Evolutionary conservation across 768 basidiomycete species (phyloP).

Genomic region (Nevesoporus exiguus): DNA sequence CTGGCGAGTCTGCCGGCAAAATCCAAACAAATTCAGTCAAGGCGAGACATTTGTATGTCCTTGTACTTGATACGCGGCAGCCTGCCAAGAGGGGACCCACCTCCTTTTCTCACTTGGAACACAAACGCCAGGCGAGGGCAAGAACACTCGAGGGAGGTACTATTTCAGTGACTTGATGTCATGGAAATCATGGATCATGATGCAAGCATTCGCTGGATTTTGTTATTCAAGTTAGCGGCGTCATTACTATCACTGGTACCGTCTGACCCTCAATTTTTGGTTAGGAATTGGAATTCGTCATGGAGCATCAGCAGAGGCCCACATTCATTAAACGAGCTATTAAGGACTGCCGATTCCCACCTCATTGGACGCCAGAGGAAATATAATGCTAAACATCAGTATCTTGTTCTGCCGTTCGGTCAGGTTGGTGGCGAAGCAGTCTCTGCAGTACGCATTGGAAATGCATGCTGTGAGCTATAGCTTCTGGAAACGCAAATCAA

Average conservation of each 20-base stretch:
- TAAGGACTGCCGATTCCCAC: slow-evolving; percentile 23
- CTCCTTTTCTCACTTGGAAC: neutral
- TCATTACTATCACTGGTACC: no score
- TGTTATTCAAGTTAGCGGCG: neutral
- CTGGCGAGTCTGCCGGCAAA: neutral
- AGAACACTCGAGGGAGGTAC: neutral
- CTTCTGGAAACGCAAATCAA: slow-evolving; percentile 21
- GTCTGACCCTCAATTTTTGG: neutral
- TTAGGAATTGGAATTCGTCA: slow-evolving; percentile 2
- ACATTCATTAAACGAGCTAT: slow-evolving; percentile 19
- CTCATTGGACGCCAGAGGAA: slow-evolving; percentile 1
- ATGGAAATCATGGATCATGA: no score
- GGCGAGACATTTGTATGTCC: neutral
- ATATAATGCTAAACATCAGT: neutral
- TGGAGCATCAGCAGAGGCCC: slow-evolving; percentile 6
- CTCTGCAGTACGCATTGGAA: slow-evolving; percentile 20
- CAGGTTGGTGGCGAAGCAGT: slow-evolving; percentile 7
- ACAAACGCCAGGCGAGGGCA: neutral
- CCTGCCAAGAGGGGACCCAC: neutral
- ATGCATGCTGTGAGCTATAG: slow-evolving; percentile 22
- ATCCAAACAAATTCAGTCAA: neutral
- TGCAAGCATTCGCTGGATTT: neutral
- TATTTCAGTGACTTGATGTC: neutral
- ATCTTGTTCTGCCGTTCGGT: neutral
- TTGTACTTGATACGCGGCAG: neutral